Conservation (phyloP, 176 grass and related monocot genomes). For the maize (Zea mays) region DNA sequence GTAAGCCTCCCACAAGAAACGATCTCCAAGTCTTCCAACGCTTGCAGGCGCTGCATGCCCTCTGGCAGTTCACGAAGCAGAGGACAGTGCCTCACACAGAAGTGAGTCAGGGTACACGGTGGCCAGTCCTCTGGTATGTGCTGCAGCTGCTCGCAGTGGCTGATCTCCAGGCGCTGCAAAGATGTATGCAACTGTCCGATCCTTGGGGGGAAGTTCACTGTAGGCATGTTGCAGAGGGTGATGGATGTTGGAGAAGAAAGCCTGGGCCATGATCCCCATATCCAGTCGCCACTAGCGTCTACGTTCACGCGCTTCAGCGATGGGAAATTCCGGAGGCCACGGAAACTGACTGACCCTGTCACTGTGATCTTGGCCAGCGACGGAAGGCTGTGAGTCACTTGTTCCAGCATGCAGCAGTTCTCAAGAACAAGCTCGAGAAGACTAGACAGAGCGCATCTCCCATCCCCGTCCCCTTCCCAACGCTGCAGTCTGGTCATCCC, state of each 20-base stretch:
- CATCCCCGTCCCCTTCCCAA: conserved; percentile 42
- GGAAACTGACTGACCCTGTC: conserved; percentile 7
- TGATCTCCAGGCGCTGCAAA: conserved; percentile 45
- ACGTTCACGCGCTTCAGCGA: conserved; percentile 35
- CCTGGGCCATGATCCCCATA: conserved; percentile 28
- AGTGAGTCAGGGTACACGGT: conserved; percentile 5
- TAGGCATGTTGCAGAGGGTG: conserved; percentile 29
- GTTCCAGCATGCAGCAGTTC: conserved; percentile 36
- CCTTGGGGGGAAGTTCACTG: not conserved
- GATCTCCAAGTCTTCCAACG: conserved; percentile 50
- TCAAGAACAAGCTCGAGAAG: conserved; percentile 48
- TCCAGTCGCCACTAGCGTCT: conserved; percentile 36
- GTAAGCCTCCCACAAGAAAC: conserved; percentile 27
- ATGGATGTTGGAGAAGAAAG: conserved; percentile 37
- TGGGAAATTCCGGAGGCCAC: conserved; percentile 24
- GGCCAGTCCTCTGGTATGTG: conserved; percentile 43
- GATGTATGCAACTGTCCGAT: conserved; percentile 8
- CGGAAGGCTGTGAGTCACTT: conserved; percentile 40
- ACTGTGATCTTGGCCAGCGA: conserved; percentile 35
- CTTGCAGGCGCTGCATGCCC: conserved; percentile 22
- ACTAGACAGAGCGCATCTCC: not conserved
- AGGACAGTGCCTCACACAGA: conserved; percentile 39
- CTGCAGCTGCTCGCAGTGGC: conserved; percentile 24
- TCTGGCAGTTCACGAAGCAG: conserved; percentile 29
- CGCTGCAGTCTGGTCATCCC: conserved; percentile 5